Evolutionary conservation across 2,329 filamentous ascomycete genomes (phyloP), one percentile per base, ranked within the genome.

Genomic region (Sporothrix pseudoabietina): DNA sequence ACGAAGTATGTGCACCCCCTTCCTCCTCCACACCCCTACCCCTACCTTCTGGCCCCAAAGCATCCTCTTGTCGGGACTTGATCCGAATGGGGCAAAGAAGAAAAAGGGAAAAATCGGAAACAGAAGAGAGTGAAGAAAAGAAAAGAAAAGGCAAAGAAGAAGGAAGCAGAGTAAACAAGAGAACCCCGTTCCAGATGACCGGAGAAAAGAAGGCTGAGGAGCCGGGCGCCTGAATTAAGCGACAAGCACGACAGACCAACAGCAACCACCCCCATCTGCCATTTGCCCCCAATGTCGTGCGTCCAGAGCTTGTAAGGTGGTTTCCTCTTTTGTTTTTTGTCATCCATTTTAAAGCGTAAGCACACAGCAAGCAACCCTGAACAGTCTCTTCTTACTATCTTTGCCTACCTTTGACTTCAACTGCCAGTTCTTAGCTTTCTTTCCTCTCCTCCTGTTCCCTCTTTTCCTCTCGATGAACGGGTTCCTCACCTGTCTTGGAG

Each of bases 71-170:
- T 70, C 66, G 55, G 71, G 55, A 63, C 66, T 63, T 63, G 10
- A 52, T 70, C 66, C 71, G 71, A 65, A 65, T 73, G 16, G 55
- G 52, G 68, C 63, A 68, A 57, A 44, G 54, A 47, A 35, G 12
- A 32, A 68, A 10, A 26, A 10, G 26, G 19, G 10, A 19, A 49
- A 32, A 66, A 14, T 32, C 57, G 26, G 39, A 35, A 71, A 57
- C 32, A 7, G 16, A 35, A 16, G 6, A 39, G n/a, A 39, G 41
- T 14, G 12, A 47, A 73, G 12, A 44, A 41, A 19, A 32, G 16
- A 19, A 54, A 59, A 9, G 19, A 16, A 22, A 30, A 26, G 5
- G 47, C 35, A 30, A 1, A 10, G 4, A 26, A 41, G 14, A 22
- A 54, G 4, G 7, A n/a, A 9, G 19, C 14, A 22, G 61, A 22